Conservation (phyloP, 2,329 filamentous ascomycete genomes). For the Shiraia sp. region DNA sequence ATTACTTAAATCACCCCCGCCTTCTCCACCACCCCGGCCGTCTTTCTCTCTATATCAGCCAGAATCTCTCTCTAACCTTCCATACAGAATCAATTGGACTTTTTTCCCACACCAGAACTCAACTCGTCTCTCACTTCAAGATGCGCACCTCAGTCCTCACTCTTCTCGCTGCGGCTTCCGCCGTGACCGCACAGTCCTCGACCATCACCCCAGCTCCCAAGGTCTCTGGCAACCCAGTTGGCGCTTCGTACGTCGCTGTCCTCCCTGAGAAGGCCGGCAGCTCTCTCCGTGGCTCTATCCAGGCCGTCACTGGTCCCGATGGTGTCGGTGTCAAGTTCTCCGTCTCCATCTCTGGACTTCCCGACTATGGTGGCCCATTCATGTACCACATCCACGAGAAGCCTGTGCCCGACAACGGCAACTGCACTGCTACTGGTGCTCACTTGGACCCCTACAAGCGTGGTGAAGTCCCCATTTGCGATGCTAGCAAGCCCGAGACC, state of each 20-base stretch:
- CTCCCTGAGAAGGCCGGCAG: conserved; percentile 40
- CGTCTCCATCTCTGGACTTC: conserved; percentile 48
- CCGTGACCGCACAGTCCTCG: conserved; percentile 34
- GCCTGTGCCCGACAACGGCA: conserved; percentile 47
- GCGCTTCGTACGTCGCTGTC: conserved; percentile 45
- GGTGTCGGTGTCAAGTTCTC: conserved; percentile 48
- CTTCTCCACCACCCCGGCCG: too few relatives aligned
- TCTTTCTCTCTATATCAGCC: too few relatives aligned
- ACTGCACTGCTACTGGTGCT: conserved; percentile 48
- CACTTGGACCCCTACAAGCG: conserved; percentile 51
- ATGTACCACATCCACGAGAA: conserved; percentile 53
- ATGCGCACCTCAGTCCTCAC: conserved; percentile 38
- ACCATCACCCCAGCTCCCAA: conserved; percentile 36
- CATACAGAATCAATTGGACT: conserved; percentile 8
- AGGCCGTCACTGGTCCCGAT: conserved; percentile 34
- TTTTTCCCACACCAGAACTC: conserved; percentile 4
- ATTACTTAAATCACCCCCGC: too few relatives aligned
- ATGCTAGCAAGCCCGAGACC: conserved; percentile 39
- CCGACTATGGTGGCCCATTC: conserved; percentile 49
- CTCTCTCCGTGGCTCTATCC: conserved; percentile 41
- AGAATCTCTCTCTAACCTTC: not conserved
- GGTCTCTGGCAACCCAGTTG: conserved; percentile 43
- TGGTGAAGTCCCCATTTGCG: conserved; percentile 45
- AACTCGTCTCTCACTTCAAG: conserved; percentile 19
- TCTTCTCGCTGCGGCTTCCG: conserved; percentile 33